Conservation (phyloP, 2,329 filamentous ascomycete species). For the Gremmenia infestans region DNA sequence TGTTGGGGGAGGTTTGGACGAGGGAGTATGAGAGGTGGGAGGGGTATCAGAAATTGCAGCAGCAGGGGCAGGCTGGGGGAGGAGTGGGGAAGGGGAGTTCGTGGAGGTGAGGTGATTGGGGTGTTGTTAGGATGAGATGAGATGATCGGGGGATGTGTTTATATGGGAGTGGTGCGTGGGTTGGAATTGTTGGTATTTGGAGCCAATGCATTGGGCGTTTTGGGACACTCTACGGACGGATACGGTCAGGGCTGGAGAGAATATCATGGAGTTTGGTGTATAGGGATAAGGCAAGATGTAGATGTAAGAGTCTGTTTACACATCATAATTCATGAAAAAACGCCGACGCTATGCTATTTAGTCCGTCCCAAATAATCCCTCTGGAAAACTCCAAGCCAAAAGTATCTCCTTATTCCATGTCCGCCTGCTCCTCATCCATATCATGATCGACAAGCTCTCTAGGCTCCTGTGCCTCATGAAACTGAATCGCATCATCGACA, state of each 20-base stretch:
- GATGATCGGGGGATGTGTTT: background rate
- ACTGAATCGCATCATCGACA: constrained; percentile 92
- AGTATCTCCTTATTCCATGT: constrained; percentile 21
- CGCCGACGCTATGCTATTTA: constrained; percentile 24
- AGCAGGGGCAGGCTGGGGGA: constrained; percentile 25
- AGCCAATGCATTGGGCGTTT: background rate
- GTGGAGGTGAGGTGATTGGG: constrained; percentile 10
- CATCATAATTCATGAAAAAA: constrained; percentile 17
- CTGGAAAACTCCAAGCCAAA: background rate
- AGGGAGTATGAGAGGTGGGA: constrained; percentile 55
- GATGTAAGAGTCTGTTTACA: background rate
- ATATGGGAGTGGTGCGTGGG: background rate
- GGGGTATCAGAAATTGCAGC: constrained; percentile 28
- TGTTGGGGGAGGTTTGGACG: constrained; percentile 51
- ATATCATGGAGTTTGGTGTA: background rate
- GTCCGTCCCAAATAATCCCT: background rate
- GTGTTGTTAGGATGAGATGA: constrained; percentile 7
- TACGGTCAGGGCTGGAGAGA: background rate
- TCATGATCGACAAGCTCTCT: constrained; percentile 66
- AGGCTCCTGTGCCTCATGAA: constrained; percentile 88
- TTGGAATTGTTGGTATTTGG: background rate
- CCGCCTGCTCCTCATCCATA: constrained; percentile 44
- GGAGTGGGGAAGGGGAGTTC: constrained; percentile 18
- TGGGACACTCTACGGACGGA: background rate
- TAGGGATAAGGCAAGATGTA: background rate